phyloP scores from a whole-genome alignment of 768 basidiomycete species.

The Lentinus brumalis region DNA sequence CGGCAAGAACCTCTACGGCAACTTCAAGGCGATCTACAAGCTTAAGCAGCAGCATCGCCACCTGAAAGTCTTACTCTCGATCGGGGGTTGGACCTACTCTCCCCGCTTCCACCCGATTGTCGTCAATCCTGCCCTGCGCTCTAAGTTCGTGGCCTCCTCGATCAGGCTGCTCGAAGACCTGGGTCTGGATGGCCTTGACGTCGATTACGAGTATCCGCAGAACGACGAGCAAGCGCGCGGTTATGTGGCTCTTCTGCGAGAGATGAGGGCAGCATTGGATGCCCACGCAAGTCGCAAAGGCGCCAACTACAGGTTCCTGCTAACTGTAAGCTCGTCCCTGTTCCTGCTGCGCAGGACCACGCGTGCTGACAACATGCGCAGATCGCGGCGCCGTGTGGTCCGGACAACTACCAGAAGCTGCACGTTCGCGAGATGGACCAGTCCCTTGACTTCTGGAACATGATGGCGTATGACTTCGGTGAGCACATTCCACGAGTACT shows the following conservation, averaged over 20 bases:
- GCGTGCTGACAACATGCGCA: slow-evolving; percentile 31
- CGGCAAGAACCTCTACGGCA: slow-evolving; percentile 92
- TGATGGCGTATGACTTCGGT: slow-evolving; percentile 94
- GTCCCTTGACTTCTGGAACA: slow-evolving; percentile 93
- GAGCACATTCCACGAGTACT: slow-evolving; percentile 21
- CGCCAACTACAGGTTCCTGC: slow-evolving; percentile 61
- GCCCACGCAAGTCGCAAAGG: slow-evolving; percentile 69
- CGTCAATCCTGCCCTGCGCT: slow-evolving; percentile 57
- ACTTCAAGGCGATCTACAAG: slow-evolving; percentile 90
- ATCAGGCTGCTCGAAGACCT: slow-evolving; percentile 86
- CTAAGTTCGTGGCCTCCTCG: slow-evolving; percentile 79
- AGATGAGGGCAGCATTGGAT: slow-evolving; percentile 76
- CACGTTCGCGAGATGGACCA: slow-evolving; percentile 83
- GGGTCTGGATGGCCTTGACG: slow-evolving; percentile 88
- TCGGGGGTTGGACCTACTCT: slow-evolving; percentile 96
- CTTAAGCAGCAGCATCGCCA: slow-evolving; percentile 86
- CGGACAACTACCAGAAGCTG: slow-evolving; percentile 80
- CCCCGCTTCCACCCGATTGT: slow-evolving; percentile 86
- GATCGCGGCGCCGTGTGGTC: slow-evolving; percentile 94
- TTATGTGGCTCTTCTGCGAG: slow-evolving; percentile 79
- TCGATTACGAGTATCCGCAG: slow-evolving; percentile 93
- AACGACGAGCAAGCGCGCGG: slow-evolving; percentile 77
- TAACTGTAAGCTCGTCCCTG: slow-evolving; percentile 58
- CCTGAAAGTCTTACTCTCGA: slow-evolving; percentile 80
- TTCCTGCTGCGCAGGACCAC: neutral